Evolutionary conservation across 192 early-diverging fungal genomes (phyloP), one percentile per base, ranked within the genome.

Genomic region (Allomyces javanicus): DNA sequence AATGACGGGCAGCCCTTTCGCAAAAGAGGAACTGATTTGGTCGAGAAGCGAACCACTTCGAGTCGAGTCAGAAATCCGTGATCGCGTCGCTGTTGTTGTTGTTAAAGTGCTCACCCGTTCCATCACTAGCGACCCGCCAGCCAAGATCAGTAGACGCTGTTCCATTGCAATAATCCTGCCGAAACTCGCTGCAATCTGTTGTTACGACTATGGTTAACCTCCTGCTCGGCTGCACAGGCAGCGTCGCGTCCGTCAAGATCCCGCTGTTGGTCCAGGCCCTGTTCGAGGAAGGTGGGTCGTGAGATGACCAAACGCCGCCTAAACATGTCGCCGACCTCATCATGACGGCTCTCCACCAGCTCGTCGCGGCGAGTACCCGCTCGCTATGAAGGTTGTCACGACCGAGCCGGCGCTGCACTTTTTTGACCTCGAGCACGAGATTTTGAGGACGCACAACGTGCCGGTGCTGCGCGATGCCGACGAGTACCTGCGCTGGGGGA

Each of bases 201-300:
- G 33, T 40, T 40, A 9, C 33, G 33, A 9, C 50, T 3, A 58
- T 58, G 50, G 50, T 58, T 12, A 65, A 79, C 63, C 77, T 96
- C 25, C 79, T 96, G 4, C 75, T 96, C 44, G 91, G 83, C 9
- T 82, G 85, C 0, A 93, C 94, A 0, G 94, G 94, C 40, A 92
- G 89, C 68, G 92, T 96, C 17, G 92, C 94, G 14, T 86, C 85
- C 68, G 81, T 96, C 64, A 96, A 96, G 72, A 74, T 96, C 25
- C 89, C 92, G 14, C 65, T 78, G 25, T 82, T 96, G 17, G 85
- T 90, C 14, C 33, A 67, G 24, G 64, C 68, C 0, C 70, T 89
- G 23, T 64, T 71, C 19, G 74, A 81, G 63, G 77, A 80, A 69
- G 44, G 44, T 62, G 65, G 19, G 23, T 19, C 25, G 21, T 6